These are phyloP conservation scores for Pseudevernia furfuracea DNA, from an alignment of 495 filamentous ascomycete species.

Conservation along the genomic window DNA sequence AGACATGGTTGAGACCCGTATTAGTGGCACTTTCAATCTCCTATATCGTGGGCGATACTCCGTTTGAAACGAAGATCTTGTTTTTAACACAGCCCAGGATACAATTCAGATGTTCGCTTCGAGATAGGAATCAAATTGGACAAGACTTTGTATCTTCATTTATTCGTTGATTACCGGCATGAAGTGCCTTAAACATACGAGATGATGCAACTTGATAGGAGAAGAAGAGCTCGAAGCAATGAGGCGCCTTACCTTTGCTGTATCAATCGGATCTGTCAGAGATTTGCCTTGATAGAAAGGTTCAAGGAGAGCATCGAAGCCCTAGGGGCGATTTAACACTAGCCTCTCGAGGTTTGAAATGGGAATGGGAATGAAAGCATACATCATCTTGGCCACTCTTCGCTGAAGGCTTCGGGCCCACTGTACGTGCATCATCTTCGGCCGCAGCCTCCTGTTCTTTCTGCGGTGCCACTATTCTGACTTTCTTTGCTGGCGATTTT, in stretches of 20 bases:
- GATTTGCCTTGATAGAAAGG: constrained; percentile 95
- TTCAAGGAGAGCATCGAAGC: constrained; percentile 80
- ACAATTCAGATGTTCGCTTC: neutral
- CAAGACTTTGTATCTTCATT: neutral
- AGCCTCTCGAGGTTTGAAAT: neutral
- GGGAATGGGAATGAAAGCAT: neutral
- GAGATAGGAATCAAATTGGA: neutral
- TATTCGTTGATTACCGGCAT: neutral
- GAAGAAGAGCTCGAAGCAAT: neutral
- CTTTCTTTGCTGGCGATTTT: constrained; percentile 13
- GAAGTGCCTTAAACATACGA: neutral
- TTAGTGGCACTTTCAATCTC: neutral
- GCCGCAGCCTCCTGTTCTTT: neutral
- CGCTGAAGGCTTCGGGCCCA: constrained; percentile 10
- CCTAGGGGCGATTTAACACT: constrained; percentile 10
- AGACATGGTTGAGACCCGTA: constrained; percentile 13
- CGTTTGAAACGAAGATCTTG: neutral
- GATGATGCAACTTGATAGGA: neutral
- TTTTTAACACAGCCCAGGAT: neutral
- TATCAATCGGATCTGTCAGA: constrained; percentile 86
- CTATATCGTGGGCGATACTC: neutral
- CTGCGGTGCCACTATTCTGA: constrained; percentile 5
- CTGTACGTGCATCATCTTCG: neutral
- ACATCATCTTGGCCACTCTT: constrained; percentile 23
- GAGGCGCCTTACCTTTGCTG: constrained; percentile 46